Base-by-base conservation (phyloP, 164 flowering plant genomes). In the Magnolia officinalis region DNA sequence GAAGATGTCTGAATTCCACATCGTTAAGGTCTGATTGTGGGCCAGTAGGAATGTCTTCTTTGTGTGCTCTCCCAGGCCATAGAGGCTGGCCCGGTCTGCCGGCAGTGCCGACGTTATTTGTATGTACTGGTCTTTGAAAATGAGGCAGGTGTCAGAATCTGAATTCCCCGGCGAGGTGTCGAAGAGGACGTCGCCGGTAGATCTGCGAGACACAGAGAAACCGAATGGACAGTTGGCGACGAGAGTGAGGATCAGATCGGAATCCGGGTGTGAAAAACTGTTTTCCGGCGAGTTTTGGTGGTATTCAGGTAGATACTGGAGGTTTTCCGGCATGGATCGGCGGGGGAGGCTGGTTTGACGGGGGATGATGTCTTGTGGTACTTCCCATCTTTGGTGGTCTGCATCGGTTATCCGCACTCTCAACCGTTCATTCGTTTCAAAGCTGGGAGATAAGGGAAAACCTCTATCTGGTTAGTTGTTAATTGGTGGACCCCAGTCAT, bases 41-140 rank as follows among this genome's bases (percentile, higher is more conserved):
- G 65, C 13, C 21, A 94, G 78, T 73, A 77, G 82, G 77, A 94
- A 88, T 0, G 90, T 81, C 55, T 71, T 79, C 87, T 87, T 91
- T 13, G 97, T 90, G 80, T 94, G 98, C 85, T 94, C 98, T 16
- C 98, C 98, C 6, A 94, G 79, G 67, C 98, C 98, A 51, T 86
- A 94, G 20, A 94, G 74, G 19, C 83, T 80, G n/a, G 97, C 84
- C 37, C 85, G 75, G 19, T 76, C 49, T 1, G 73, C 63, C 0
- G 97, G 97, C 4, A 91, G 84, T 2, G 83, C 73, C 21, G 98
- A 87, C 11, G 93, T 86, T 52, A 92, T 74, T 71, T 91, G 86
- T 59, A 94, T 77, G 80, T 86, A 92, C 72, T 94, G 98, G 79
- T 90, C 91, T 81, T 94, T 92, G 86, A 88, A 94, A 45, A 91